Evolutionary conservation across 768 basidiomycete genomes (phyloP).

Genomic region (Butyriboletus loyo): DNA sequence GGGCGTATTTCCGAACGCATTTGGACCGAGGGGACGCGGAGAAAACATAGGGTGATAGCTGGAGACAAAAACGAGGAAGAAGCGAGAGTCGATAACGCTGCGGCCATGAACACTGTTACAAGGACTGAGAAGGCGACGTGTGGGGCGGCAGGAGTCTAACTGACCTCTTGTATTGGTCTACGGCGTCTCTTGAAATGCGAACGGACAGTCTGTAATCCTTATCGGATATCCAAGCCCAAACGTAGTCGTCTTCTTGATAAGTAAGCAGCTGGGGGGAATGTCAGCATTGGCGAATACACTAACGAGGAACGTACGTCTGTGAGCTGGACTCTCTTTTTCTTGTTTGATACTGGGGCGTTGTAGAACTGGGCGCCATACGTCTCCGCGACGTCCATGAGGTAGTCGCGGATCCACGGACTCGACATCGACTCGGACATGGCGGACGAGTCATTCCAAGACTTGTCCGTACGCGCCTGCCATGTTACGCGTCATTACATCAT

Average conservation of each 20-base stretch:
- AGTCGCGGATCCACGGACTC: conserved; percentile 54
- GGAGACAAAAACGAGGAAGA: conserved; percentile 46
- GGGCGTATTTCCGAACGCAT: conserved; percentile 38
- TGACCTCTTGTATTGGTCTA: conserved; percentile 42
- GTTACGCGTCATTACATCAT: conserved; percentile 22
- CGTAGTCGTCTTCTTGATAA: conserved; percentile 40
- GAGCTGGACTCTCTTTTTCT: conserved; percentile 56
- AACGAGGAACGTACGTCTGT: conserved; percentile 41
- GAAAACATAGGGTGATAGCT: conserved; percentile 50
- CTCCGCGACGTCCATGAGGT: conserved; percentile 50
- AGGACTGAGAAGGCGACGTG: conserved; percentile 3
- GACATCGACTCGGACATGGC: conserved; percentile 39
- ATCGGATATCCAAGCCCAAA: conserved; percentile 69
- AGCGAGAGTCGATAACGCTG: conserved; percentile 44
- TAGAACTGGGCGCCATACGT: conserved; percentile 46
- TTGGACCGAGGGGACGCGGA: conserved; percentile 46
- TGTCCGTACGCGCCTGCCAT: conserved; percentile 1
- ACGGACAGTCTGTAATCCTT: conserved; percentile 48
- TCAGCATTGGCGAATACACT: neutral
- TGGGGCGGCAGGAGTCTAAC: conserved; percentile 12
- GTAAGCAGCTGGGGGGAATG: conserved; percentile 54
- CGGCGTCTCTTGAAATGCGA: conserved; percentile 52
- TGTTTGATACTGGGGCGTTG: conserved; percentile 21
- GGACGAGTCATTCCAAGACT: neutral
- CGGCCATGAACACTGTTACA: conserved; percentile 23